Conservation (phyloP, 2,329 filamentous ascomycete genomes). For the Ophiostoma angusticollis region DNA sequence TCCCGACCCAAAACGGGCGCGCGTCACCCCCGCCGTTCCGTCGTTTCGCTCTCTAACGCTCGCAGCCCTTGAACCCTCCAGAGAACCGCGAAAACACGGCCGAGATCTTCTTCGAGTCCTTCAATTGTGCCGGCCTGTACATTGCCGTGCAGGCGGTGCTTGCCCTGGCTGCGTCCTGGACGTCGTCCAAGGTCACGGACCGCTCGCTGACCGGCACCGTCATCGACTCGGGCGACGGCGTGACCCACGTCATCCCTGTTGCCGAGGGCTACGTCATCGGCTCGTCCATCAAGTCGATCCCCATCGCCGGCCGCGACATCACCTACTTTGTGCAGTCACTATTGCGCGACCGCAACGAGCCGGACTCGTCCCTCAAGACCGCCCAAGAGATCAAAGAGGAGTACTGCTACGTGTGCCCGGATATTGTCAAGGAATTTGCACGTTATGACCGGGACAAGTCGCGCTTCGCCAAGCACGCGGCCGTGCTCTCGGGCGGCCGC, state of each 20-base stretch:
- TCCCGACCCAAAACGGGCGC: background rate
- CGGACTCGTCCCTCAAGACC: conserved; percentile 92
- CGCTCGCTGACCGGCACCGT: conserved; percentile 93
- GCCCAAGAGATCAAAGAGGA: conserved; percentile 98
- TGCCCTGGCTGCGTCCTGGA: conserved; percentile 94
- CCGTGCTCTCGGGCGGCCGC: conserved; percentile 73
- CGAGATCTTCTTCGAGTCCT: conserved; percentile 99
- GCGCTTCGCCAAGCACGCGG: conserved; percentile 80
- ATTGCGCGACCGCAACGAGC: conserved; percentile 87
- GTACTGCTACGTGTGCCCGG: conserved; percentile 95
- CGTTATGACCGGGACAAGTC: conserved; percentile 88
- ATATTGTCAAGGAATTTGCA: conserved; percentile 97
- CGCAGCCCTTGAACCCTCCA: conserved; percentile 87
- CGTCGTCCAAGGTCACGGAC: conserved; percentile 93
- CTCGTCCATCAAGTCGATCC: conserved; percentile 97
- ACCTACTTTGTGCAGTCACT: conserved; percentile 98
- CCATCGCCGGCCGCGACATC: conserved; percentile 93
- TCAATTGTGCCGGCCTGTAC: conserved; percentile 97
- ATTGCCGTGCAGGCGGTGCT: conserved; percentile 97
- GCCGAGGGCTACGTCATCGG: conserved; percentile 98
- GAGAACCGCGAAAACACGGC: conserved; percentile 98
- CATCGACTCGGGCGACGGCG: conserved; percentile 96
- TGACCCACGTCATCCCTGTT: conserved; percentile 97
- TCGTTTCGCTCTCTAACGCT: background rate
- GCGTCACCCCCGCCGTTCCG: too few species aligned